Evolutionary conservation across 2,329 filamentous ascomycete genomes (phyloP).

Genomic region (Pseudogymnoascus sp.): DNA sequence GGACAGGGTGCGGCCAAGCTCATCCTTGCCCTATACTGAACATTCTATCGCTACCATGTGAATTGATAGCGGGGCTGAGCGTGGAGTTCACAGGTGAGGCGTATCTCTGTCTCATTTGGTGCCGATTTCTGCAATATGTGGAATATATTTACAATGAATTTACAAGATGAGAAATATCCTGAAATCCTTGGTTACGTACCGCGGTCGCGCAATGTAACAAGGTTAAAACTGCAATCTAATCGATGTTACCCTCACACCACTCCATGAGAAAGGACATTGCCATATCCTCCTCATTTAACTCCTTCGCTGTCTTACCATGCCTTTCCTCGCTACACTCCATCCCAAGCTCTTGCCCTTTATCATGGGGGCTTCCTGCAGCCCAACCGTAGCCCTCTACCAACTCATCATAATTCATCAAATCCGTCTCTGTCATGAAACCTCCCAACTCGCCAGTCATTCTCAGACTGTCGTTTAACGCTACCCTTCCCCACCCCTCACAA

Average conservation of each 20-base stretch:
- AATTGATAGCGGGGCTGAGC: not conserved
- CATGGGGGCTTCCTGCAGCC: not conserved
- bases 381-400: not conserved
- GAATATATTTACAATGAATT: not conserved
- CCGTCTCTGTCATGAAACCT: not conserved
- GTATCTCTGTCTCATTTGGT: not conserved
- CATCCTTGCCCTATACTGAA: not conserved
- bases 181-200: not conserved
- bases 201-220: not conserved
- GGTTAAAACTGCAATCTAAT: not conserved
- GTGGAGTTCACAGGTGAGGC: not conserved
- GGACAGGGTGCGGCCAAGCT: not conserved
- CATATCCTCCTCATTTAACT: not conserved
- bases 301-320: not conserved
- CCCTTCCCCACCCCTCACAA: not conserved
- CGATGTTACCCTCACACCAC: not conserved
- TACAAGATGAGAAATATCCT: not conserved
- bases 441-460: not conserved
- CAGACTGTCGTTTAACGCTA: not conserved
- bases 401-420: not conserved
- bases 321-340: not conserved
- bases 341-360: not conserved
- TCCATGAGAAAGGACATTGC: slow-evolving; percentile 2
- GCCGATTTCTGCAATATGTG: not conserved
- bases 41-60: not conserved